Percentiles rank a stretch among this genome's conserved stretches.
phyloP scores from a whole-genome alignment of 2,329 filamentous ascomycete species.

The Penicillium sp. region DNA sequence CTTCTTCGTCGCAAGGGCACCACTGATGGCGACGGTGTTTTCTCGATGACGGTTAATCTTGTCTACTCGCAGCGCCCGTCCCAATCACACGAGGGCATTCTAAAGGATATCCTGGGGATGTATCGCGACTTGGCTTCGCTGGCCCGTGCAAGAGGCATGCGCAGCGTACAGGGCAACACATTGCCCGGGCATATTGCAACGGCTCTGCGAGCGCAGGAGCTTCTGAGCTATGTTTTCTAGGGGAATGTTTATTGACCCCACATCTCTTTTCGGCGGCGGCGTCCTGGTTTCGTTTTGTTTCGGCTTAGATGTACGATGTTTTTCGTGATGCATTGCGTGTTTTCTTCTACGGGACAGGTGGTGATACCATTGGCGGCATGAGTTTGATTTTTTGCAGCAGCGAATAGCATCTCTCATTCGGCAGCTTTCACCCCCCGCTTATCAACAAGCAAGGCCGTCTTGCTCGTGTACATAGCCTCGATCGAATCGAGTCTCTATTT shows the following conservation, averaged over 20 bases:
- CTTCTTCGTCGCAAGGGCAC: constrained; percentile 46
- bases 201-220: constrained; percentile 42
- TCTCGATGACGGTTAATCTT: constrained; percentile 44
- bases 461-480: no score
- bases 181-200: constrained; percentile 51
- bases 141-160: constrained; percentile 43
- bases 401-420: constrained; percentile 1
- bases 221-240: constrained; percentile 43
- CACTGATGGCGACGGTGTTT: constrained; percentile 43
- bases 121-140: constrained; percentile 47
- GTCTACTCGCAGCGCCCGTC: constrained; percentile 35
- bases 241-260: constrained; percentile 1
- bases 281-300: constrained; percentile 5
- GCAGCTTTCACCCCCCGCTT: no score
- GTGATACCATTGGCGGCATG: constrained; percentile 18
- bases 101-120: constrained; percentile 44
- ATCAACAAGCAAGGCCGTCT: no score
- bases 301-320: constrained; percentile 8
- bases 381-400: constrained; percentile 10
- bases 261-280: constrained; percentile 5
- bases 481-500: no score
- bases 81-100: constrained; percentile 33
- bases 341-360: constrained; percentile 5
- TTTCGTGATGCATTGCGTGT: constrained; percentile 16
- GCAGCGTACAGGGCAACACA: constrained; percentile 41